Evolutionary conservation across 1,139 yeast genomes (phyloP).

Genomic region (Wickerhamomyces sp.): DNA sequence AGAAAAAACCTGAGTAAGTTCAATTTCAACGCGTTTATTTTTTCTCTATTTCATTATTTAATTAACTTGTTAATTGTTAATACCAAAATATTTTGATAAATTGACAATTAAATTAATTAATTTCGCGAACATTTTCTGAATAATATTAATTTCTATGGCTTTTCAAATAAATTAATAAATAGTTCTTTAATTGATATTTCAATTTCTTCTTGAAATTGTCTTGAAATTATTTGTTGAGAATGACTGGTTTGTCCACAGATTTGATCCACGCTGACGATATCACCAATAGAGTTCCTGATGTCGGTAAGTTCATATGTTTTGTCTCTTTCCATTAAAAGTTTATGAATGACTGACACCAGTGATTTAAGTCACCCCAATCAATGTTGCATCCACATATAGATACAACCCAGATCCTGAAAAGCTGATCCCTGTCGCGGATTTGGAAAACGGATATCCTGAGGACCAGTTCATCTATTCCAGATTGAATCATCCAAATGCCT

Average conservation of each 20-base stretch:
- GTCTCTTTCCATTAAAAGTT: no score
- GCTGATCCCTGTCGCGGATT: conserved; percentile 28
- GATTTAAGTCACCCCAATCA: conserved; percentile 79
- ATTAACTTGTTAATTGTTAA: no score
- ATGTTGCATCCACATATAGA: conserved; percentile 72
- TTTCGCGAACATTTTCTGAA: no score
- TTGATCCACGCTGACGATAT: conserved; percentile 62
- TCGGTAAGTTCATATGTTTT: conserved; percentile 20
- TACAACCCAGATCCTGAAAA: conserved; percentile 57
- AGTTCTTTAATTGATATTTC: no score
- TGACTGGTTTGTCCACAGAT: conserved; percentile 43
- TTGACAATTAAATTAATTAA: no score
- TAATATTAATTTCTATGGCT: no score
- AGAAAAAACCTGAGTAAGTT: no score
- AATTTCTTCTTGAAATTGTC: neutral
- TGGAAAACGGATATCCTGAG: conserved; percentile 34
- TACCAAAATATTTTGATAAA: no score
- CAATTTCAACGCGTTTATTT: no score
- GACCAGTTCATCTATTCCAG: conserved; percentile 57
- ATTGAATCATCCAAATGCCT: conserved; percentile 64
- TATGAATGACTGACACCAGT: no score
- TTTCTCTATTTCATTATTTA: no score
- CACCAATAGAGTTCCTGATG: conserved; percentile 34
- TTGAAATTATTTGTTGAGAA: conserved; percentile 1
- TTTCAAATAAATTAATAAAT: no score